Percentiles rank a stretch among this genome's conserved stretches.
phyloP scores from a whole-genome alignment of 441 rosid genomes.

The Erodium moschatum region DNA sequence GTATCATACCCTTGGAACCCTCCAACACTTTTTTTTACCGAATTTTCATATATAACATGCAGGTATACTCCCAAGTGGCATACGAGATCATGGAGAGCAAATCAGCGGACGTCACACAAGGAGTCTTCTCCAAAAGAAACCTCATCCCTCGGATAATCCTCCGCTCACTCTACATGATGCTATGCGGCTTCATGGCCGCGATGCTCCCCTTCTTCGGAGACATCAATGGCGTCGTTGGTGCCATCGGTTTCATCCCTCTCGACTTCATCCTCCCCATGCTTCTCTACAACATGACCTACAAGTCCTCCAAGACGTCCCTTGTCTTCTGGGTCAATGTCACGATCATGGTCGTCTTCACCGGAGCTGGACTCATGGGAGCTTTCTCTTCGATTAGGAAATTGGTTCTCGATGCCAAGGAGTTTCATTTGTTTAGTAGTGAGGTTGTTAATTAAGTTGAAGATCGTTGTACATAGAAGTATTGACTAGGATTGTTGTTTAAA shows the following conservation, averaged over 20 bases:
- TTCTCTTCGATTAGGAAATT: slow-evolving; percentile 66
- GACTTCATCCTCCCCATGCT: slow-evolving; percentile 67
- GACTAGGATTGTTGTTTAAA: too few relatives aligned
- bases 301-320: slow-evolving; percentile 48
- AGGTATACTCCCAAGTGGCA: too few relatives aligned
- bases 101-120: slow-evolving; percentile 39
- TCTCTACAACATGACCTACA: slow-evolving; percentile 66
- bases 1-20: too few relatives aligned
- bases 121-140: slow-evolving; percentile 53
- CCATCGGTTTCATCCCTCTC: slow-evolving; percentile 77
- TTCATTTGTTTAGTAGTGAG: slow-evolving; percentile 46
- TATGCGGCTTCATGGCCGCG: slow-evolving; percentile 51
- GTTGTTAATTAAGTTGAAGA: too few relatives aligned
- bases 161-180: slow-evolving; percentile 46
- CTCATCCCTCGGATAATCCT: slow-evolving; percentile 44
- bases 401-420: slow-evolving; percentile 48
- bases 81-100: slow-evolving; percentile 23
- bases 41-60: not conserved
- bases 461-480: too few relatives aligned
- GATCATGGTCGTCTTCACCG: slow-evolving; percentile 47
- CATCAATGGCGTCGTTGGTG: slow-evolving; percentile 55
- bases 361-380: slow-evolving; percentile 42
- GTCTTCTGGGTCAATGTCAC: slow-evolving; percentile 54
- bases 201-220: slow-evolving; percentile 89
- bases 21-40: too few relatives aligned